phyloP scores from a whole-genome alignment of 83 land plant species.

The Diphasiastrum complanatum region DNA sequence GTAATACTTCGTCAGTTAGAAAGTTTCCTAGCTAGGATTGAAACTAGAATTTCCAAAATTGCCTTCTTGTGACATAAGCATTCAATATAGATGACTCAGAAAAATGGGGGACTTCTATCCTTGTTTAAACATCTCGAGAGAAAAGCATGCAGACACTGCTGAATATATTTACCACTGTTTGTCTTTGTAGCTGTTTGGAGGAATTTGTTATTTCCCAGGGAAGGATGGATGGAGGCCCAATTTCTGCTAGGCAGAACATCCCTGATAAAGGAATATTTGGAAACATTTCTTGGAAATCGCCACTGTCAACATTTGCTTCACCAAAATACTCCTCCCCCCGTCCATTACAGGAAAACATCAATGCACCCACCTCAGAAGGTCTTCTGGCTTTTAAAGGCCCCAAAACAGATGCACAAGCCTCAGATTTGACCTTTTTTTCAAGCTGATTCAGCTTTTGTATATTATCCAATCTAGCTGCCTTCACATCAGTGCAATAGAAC shows the following conservation, averaged over 20 bases:
- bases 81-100: too few relatives aligned
- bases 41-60: too few relatives aligned
- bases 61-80: too few relatives aligned
- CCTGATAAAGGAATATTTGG: slow-evolving; percentile 40
- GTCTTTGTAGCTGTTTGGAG: too few relatives aligned
- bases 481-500: slow-evolving; percentile 37
- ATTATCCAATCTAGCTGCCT: slow-evolving; percentile 8
- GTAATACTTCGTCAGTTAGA: too few relatives aligned
- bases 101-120: too few relatives aligned
- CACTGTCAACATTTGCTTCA: slow-evolving; percentile 31
- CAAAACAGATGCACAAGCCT: not conserved
- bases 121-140: too few relatives aligned
- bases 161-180: too few relatives aligned
- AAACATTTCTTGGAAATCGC: slow-evolving; percentile 33
- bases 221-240: slow-evolving; percentile 30
- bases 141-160: too few relatives aligned
- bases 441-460: slow-evolving; percentile 15
- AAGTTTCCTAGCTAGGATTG: too few relatives aligned
- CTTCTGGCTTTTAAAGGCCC: not conserved
- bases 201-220: too few relatives aligned
- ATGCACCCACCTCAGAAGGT: slow-evolving; percentile 26
- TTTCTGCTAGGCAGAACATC: slow-evolving; percentile 42
- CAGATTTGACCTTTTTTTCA: not conserved
- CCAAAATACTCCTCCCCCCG: slow-evolving; percentile 46
- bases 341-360: slow-evolving; percentile 46